Percentiles rank a stretch among this genome's conserved stretches.
These are phyloP conservation scores for Melaleuca quinquenervia DNA, from an alignment of 345 rosid genomes.

Conservation along the genomic window DNA sequence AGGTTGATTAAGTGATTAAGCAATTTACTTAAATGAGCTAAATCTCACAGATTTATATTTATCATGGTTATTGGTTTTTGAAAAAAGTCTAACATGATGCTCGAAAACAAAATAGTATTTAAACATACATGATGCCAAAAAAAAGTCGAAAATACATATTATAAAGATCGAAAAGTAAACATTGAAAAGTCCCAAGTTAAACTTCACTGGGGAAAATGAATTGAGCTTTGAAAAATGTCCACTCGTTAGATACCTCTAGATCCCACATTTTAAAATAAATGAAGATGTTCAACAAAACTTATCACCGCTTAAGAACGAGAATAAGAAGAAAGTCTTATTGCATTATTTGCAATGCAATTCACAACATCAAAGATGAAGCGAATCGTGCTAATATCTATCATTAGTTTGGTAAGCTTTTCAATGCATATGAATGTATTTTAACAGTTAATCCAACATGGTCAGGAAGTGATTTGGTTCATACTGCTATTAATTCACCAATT, in stretches of 20 bases:
- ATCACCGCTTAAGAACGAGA: neutral
- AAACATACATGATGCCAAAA: rapidly evolving
- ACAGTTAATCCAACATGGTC: neutral
- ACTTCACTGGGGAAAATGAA: too few species aligned
- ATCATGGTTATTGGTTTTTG: neutral
- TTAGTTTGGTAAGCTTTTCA: neutral
- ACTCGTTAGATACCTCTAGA: rapidly evolving
- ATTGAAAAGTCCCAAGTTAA: too few species aligned
- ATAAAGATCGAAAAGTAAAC: neutral
- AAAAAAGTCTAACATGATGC: neutral
- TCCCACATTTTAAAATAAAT: neutral
- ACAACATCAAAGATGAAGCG: too few species aligned
- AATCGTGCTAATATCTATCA: neutral
- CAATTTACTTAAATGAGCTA: neutral
- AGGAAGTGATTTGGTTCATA: neutral
- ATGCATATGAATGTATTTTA: neutral
- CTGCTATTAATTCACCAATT: neutral
- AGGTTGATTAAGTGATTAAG: neutral
- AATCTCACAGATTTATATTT: neutral
- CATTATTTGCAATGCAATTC: neutral
- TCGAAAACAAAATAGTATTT: neutral
- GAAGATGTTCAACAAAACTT: neutral
- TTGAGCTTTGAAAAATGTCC: neutral
- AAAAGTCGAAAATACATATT: neutral
- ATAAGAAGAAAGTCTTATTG: neutral